phyloP scores from a whole-genome alignment of 2,329 filamentous ascomycete species.

The Calonectria montana region DNA sequence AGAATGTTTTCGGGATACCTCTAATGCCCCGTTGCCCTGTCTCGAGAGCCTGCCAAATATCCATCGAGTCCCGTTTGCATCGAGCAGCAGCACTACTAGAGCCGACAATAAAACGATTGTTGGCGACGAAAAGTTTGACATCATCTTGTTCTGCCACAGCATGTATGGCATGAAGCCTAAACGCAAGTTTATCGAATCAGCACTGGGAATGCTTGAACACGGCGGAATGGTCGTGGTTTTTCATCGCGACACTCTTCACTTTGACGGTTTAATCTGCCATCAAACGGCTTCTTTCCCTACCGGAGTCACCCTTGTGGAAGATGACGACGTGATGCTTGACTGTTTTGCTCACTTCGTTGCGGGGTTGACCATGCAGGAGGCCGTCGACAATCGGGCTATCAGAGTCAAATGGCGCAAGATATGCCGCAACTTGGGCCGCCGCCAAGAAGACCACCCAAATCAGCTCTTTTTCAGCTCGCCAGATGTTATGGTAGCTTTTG shows the following conservation, averaged over 20 bases:
- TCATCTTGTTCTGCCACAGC: slow-evolving; percentile 73
- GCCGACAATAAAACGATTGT: slow-evolving; percentile 31
- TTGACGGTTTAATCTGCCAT: slow-evolving; percentile 62
- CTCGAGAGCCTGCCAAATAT: slow-evolving; percentile 54
- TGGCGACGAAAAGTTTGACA: slow-evolving; percentile 57
- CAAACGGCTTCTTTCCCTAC: slow-evolving; percentile 58
- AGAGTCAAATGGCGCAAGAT: slow-evolving; percentile 59
- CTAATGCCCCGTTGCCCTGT: slow-evolving; percentile 50
- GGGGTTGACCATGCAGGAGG: slow-evolving; percentile 54
- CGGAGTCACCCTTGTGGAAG: slow-evolving; percentile 54
- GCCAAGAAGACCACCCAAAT: slow-evolving; percentile 48
- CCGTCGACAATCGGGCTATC: slow-evolving; percentile 43
- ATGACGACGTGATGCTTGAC: slow-evolving; percentile 60
- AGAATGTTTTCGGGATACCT: slow-evolving; percentile 51
- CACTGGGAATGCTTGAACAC: slow-evolving; percentile 60
- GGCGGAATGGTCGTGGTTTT: slow-evolving; percentile 64
- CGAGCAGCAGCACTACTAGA: slow-evolving; percentile 38
- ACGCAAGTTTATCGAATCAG: slow-evolving; percentile 55
- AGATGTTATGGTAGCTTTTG: slow-evolving; percentile 63
- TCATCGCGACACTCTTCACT: slow-evolving; percentile 60
- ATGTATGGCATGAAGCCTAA: slow-evolving; percentile 70
- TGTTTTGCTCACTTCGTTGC: slow-evolving; percentile 64
- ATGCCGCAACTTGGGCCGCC: slow-evolving; percentile 61
- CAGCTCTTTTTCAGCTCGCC: slow-evolving; percentile 62
- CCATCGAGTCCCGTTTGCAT: slow-evolving; percentile 51